A percentile compares a stretch with the other conserved stretches of the same genome.
Evolutionary conservation across 2,329 filamentous ascomycete species (phyloP).

Genomic region (Fusarium temperatum): DNA sequence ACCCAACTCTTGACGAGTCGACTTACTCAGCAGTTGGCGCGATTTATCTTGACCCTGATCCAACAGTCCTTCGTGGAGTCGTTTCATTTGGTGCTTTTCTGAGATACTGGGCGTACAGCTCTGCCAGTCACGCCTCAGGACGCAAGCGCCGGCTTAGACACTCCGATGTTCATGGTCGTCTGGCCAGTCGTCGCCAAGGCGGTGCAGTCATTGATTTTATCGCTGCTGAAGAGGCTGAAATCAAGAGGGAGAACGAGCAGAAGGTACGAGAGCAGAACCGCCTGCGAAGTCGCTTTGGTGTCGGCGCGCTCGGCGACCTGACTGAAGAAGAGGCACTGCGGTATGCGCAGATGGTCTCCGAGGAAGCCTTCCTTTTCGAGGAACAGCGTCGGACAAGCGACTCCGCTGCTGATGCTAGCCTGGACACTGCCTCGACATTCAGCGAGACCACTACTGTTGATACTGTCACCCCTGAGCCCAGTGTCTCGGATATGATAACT

Average conservation of each 20-base stretch:
- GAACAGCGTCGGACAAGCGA: constrained; percentile 64
- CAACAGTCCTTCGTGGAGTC: constrained; percentile 84
- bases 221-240: constrained; percentile 82
- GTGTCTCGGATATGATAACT: constrained; percentile 54
- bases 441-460: constrained; percentile 53
- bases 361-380: constrained; percentile 66
- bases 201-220: constrained; percentile 84
- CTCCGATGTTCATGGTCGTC: constrained; percentile 65
- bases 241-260: constrained; percentile 76
- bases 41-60: constrained; percentile 86
- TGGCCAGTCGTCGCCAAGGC: constrained; percentile 63
- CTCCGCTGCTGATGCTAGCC: constrained; percentile 58
- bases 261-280: constrained; percentile 73
- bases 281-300: constrained; percentile 82
- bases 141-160: constrained; percentile 83
- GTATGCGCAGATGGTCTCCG: constrained; percentile 73
- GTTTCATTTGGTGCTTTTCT: constrained; percentile 88
- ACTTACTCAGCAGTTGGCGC: constrained; percentile 85
- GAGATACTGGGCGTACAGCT: constrained; percentile 94
- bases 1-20: constrained; percentile 70
- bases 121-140: constrained; percentile 77
- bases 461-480: constrained; percentile 65
- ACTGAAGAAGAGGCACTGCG: constrained; percentile 72
- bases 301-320: constrained; percentile 72
- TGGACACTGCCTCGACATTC: constrained; percentile 54